Percentiles rank a stretch among this genome's conserved stretches.
phyloP scores from a whole-genome alignment of 768 basidiomycete species.

The Galerina marginata region DNA sequence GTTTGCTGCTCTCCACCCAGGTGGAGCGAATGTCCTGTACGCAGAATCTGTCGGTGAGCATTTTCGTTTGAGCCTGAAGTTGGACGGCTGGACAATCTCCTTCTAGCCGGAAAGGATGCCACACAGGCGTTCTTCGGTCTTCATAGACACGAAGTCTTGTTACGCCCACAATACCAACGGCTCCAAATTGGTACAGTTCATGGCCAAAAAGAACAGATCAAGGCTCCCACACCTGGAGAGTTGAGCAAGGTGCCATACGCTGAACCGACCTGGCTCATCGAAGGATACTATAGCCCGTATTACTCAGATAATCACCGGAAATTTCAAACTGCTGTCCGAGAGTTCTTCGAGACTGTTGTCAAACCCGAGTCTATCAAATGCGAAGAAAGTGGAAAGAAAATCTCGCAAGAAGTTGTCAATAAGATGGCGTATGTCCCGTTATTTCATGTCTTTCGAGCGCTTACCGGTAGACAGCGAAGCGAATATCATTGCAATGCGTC shows the following conservation, averaged over 20 bases:
- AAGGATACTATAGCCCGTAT: slow-evolving; percentile 39
- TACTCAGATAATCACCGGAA: slow-evolving; percentile 58
- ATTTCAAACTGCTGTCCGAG: slow-evolving; percentile 79
- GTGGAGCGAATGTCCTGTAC: slow-evolving; percentile 77
- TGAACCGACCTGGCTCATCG: slow-evolving; percentile 38
- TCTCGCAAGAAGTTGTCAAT: slow-evolving; percentile 84
- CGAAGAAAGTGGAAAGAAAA: slow-evolving; percentile 88
- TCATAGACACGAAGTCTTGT: slow-evolving; percentile 37
- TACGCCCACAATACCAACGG: slow-evolving; percentile 36
- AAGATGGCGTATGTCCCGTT: slow-evolving; percentile 69
- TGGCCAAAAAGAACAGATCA: slow-evolving; percentile 36
- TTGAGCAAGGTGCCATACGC: slow-evolving; percentile 39
- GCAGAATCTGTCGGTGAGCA: slow-evolving; percentile 67
- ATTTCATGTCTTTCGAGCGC: neutral
- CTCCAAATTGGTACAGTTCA: slow-evolving; percentile 36
- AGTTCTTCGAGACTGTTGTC: slow-evolving; percentile 79
- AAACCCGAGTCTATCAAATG: slow-evolving; percentile 74
- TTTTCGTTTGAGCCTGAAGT: too few species aligned
- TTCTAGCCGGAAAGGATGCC: slow-evolving; percentile 67
- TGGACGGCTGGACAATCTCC: neutral
- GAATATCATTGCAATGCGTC: slow-evolving; percentile 87
- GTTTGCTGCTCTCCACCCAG: slow-evolving; percentile 85
- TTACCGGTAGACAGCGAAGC: slow-evolving; percentile 52
- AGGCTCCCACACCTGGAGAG: slow-evolving; percentile 31
- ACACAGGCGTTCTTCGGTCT: slow-evolving; percentile 39